Base-by-base conservation (phyloP, 345 rosid genomes). In the Lepidium africanum region DNA sequence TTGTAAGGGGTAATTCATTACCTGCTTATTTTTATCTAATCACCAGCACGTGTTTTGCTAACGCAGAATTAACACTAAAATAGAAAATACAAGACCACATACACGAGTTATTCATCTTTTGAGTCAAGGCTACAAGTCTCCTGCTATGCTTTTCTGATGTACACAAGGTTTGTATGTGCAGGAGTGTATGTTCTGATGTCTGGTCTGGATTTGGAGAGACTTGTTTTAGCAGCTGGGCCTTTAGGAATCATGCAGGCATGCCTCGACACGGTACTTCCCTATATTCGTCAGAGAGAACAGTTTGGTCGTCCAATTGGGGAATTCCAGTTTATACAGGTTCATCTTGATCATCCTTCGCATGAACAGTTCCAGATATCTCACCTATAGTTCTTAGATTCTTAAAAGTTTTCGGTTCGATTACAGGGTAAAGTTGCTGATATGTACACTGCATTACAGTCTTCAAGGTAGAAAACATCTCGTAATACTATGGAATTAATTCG, bases 161-260 rank as follows among this genome's bases (percentile, higher is more conserved):
- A 14, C 19, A 66, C 46, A 36, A 3, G 11, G 39, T 36, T 39
- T 60, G 14, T 38, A 68, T 54, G 14, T 79, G 72, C 85, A 90
- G 97, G 97, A 40, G 98, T 87, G 49, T 90, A 90, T 76, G 92
- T 90, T 65, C 81, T 93, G 86, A 93, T 93, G 97, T 90, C 98
- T 0, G 96, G 98, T 61, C 86, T 93, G 6, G 98, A 90, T 86
- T 79, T 93, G 79, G 97, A 93, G 81, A 82, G 96, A 77, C 97
- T 88, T 79, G 89, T 93, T 48, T 86, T 93, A 80, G 86, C 96
- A 43, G 87, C 89, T 80, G 97, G 97, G 16, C 98, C 98, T 5
- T 69, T 93, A 37, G 96, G 97, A 59, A 93, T 93, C 69, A 93
- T 93, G 97, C 97, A 93, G 80, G 92, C 95, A 70, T 88, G 95